These are phyloP conservation scores for Alternaria rosae DNA, from an alignment of 2,329 filamentous ascomycete genomes.

Conservation along the genomic window DNA sequence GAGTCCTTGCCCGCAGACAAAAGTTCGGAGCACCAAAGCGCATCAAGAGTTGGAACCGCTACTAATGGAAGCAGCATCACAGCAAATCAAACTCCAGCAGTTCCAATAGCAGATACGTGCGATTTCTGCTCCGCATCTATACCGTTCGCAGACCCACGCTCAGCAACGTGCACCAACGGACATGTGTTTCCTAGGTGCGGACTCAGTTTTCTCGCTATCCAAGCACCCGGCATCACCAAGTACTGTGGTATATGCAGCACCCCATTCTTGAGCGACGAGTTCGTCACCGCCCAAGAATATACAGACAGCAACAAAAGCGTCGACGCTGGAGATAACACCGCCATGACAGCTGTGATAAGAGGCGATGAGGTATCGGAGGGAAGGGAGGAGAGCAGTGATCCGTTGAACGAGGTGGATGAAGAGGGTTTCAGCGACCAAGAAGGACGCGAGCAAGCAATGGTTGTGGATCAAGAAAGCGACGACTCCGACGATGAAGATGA, in stretches of 20 bases:
- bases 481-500: background rate
- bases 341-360: background rate
- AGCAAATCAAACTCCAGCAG: background rate
- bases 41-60: background rate
- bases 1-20: background rate
- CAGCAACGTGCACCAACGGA: conserved; percentile 59
- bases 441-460: background rate
- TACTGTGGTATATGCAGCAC: conserved; percentile 61
- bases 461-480: conserved; percentile 2
- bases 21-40: background rate
- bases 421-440: background rate
- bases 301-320: background rate
- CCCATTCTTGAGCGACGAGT: conserved; percentile 58
- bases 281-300: conserved; percentile 33
- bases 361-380: background rate
- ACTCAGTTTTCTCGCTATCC: conserved; percentile 63
- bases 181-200: conserved; percentile 64
- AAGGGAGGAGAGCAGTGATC: background rate
- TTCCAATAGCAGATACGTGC: conserved; percentile 54
- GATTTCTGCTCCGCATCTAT: conserved; percentile 60
- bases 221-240: conserved; percentile 62
- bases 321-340: conserved; percentile 2
- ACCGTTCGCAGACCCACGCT: conserved; percentile 55
- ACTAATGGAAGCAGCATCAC: background rate
- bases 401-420: background rate